Evolutionary conservation across 192 early-diverging fungal species (phyloP).

Genomic region (Chytriomyces sp.): DNA sequence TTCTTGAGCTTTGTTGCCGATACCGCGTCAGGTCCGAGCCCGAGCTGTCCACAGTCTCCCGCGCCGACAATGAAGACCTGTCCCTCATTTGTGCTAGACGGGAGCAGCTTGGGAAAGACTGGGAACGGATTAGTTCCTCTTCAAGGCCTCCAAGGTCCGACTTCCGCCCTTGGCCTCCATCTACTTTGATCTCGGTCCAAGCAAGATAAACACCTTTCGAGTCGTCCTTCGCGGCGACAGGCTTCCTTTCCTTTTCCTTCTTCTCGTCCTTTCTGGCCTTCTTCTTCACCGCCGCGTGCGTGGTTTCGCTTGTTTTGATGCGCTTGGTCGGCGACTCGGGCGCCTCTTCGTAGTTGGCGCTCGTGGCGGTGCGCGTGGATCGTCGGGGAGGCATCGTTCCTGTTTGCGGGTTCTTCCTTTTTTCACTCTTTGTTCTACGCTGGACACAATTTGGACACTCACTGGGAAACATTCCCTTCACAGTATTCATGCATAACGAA

Average conservation of each 20-base stretch:
- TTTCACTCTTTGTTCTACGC: not conserved
- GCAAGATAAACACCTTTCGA: no score
- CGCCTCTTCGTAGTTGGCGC: no score
- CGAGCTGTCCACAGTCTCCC: constrained; percentile 90
- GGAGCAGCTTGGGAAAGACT: not conserved
- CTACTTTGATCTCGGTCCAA: no score
- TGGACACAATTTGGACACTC: no score
- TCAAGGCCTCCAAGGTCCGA: not conserved
- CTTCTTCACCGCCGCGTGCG: not conserved
- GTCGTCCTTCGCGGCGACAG: not conserved
- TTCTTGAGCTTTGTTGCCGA: constrained; percentile 56
- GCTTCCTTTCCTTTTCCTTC: not conserved
- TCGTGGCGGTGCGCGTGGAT: not conserved
- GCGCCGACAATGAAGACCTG: constrained; percentile 83
- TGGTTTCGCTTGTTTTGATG: not conserved
- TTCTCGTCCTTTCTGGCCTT: no score
- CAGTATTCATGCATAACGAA: no score
- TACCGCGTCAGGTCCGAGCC: constrained; percentile 78
- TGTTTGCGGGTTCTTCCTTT: not conserved
- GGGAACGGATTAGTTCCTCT: not conserved
- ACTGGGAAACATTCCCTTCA: no score
- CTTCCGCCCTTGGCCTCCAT: no score
- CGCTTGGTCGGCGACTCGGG: not conserved
- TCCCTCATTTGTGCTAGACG: constrained; percentile 42
- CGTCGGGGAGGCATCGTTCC: not conserved